A percentile compares a stretch with the other conserved stretches of the same genome.
These are phyloP conservation scores for Aspergillus melleus DNA, from an alignment of 2,329 filamentous ascomycete species.

Conservation along the genomic window DNA sequence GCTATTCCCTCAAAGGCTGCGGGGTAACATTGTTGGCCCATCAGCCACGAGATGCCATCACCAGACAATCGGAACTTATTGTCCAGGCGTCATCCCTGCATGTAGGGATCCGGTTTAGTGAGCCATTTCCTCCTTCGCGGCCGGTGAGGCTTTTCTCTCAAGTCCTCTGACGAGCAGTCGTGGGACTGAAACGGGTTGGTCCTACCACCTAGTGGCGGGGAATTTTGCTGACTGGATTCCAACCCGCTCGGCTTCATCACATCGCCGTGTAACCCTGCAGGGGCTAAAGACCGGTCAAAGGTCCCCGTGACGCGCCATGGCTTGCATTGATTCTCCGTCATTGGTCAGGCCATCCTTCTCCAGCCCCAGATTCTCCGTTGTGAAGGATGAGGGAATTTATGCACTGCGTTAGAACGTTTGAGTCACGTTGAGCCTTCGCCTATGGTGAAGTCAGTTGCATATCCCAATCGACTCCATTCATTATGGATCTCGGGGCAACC, in stretches of 20 bases:
- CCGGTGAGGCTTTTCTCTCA: constrained; percentile 1
- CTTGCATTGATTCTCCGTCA: not conserved
- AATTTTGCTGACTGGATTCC: not conserved
- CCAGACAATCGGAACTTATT: constrained; percentile 14
- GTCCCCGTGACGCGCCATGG: constrained; percentile 4
- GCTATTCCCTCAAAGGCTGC: constrained; percentile 3
- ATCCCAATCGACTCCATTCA: not conserved
- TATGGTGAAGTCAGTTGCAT: not conserved
- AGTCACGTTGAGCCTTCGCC: not conserved
- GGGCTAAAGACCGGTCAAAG: not conserved
- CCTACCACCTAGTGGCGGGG: not conserved
- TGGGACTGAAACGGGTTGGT: not conserved
- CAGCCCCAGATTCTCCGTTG: not conserved
- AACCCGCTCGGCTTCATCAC: not conserved
- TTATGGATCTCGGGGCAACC: not conserved
- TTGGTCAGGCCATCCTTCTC: not conserved
- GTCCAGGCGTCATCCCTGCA: not conserved
- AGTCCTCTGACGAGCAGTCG: constrained; percentile 1
- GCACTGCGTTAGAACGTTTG: not conserved
- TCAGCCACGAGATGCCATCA: constrained; percentile 20
- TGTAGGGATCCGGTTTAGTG: not conserved
- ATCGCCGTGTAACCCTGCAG: constrained; percentile 2
- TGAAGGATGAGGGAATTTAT: not conserved
- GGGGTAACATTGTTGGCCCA: constrained; percentile 12
- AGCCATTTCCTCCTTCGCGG: not conserved